phyloP scores from a whole-genome alignment of 257 asterid genomes.

The Solanum paucissectum region DNA sequence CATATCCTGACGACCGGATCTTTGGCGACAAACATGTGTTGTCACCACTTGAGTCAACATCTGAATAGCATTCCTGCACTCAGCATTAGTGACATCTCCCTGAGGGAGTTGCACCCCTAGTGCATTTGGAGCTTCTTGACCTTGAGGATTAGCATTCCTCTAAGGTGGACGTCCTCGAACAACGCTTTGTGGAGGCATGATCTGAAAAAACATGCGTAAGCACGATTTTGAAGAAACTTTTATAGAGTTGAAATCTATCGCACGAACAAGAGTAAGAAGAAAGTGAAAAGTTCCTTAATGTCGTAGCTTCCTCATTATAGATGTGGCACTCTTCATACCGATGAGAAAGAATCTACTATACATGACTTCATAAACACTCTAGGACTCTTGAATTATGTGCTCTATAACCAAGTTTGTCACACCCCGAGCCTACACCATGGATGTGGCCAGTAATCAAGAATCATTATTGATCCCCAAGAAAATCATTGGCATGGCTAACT shows the following conservation, averaged over 20 bases:
- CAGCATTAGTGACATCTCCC: no score
- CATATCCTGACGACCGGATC: rapidly evolving
- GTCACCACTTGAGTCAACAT: neutral
- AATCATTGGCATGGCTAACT: no score
- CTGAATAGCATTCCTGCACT: neutral
- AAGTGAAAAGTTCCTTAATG: neutral
- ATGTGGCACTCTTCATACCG: neutral
- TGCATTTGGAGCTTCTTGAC: neutral
- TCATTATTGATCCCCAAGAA: neutral
- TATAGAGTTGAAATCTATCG: no score
- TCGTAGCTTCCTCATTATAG: neutral
- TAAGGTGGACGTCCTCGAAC: neutral
- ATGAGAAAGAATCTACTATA: neutral
- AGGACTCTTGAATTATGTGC: neutral
- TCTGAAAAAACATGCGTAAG: neutral
- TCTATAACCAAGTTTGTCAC: neutral
- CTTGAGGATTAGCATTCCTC: neutral
- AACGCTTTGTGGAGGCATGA: no score
- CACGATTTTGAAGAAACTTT: neutral
- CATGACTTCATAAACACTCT: neutral
- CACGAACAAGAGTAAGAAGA: neutral
- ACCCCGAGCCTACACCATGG: neutral
- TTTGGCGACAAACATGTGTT: neutral
- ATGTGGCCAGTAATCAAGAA: neutral
- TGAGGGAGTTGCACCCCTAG: neutral